Base-by-base conservation (phyloP, 1,284 basidiomycete genomes). In the Cutaneotrichosporon dermatis region DNA sequence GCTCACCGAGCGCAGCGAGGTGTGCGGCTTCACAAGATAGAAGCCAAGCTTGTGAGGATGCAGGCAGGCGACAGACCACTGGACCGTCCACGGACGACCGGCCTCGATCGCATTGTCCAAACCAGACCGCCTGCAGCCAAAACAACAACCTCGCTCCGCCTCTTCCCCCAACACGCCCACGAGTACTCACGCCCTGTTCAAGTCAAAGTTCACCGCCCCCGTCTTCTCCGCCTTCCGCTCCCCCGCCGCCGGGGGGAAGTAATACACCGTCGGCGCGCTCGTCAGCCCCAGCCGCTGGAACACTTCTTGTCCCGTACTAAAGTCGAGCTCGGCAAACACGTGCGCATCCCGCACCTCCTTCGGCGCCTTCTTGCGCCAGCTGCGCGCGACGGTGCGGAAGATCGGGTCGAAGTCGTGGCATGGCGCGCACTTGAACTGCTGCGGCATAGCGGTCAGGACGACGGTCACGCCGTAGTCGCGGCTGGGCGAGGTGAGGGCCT, bases 291-390 rank as follows among this genome's bases (percentile, higher is more conserved):
- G 76, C 80, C 86, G 86, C 78, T 89, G 85, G 79, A 93, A 97
- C 41, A 92, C 82, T 3, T 80, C 77, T 58, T 85, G 83, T 2
- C 84, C 87, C 44, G 89, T 82, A 65, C 88, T 84, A 73, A 95
- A 96, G 76, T 97, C 93, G 41, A 92, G 79, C n/a, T 86, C 87
- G 11, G 86, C 93, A 71, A 96, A 97, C 83, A 96, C 92, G 76
- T 95, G 91, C 60, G 82, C 79, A 74, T 91, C 82, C 46, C 88
- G 83, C 40, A 87, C 78, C n/a, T 80, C 80, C 56, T 81, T 73
- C 11, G 88, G 78, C 15, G 83, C 82, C 35, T 80, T 82, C 5
- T 82, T 74, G 12, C 45, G 54, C 93, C 92, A 96, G 42, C 89
- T 85, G 67, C 86, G 86, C 25, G 90, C 89, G 7, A 96, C 86